These are phyloP conservation scores for Kappamyces sp. DNA, from an alignment of 192 early-diverging fungal genomes.

Conservation along the genomic window DNA sequence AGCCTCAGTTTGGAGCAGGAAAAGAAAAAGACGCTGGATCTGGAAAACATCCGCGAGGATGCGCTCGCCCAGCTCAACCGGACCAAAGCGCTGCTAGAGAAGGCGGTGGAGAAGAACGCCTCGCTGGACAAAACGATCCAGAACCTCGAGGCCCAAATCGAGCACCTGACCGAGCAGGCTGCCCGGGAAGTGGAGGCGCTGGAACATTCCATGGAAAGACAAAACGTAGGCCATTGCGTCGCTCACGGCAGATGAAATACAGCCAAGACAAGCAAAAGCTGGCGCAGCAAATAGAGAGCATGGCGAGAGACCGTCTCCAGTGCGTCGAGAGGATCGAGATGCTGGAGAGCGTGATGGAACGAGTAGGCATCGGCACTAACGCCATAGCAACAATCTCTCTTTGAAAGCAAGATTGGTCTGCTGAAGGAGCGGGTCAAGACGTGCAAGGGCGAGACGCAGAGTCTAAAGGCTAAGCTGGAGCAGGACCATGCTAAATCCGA, in stretches of 20 bases:
- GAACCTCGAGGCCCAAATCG: conserved; percentile 7
- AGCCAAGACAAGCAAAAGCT: conserved; percentile 20
- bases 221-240: conserved; percentile 8
- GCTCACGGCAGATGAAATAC: conserved; percentile 12
- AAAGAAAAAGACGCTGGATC: not conserved
- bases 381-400: conserved; percentile 19
- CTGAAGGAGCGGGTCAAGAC: conserved; percentile 16
- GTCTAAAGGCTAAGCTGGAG: conserved; percentile 13
- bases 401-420: conserved; percentile 17
- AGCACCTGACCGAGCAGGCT: conserved; percentile 20
- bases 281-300: conserved; percentile 17
- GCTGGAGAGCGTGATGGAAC: conserved; percentile 23
- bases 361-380: not conserved
- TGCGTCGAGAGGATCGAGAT: conserved; percentile 13
- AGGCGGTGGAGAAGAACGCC: too few relatives aligned
- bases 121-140: conserved; percentile 4
- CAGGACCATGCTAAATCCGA: not conserved
- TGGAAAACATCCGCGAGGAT: not conserved
- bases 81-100: not conserved
- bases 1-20: too few relatives aligned
- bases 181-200: conserved; percentile 27
- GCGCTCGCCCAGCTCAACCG: not conserved
- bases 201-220: conserved; percentile 22
- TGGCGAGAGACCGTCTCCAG: conserved; percentile 7
- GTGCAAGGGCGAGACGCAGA: conserved; percentile 23